Evolutionary conservation across 495 filamentous ascomycete genomes (phyloP).

Genomic region (Pseudoneurospora amorphoporcata): DNA sequence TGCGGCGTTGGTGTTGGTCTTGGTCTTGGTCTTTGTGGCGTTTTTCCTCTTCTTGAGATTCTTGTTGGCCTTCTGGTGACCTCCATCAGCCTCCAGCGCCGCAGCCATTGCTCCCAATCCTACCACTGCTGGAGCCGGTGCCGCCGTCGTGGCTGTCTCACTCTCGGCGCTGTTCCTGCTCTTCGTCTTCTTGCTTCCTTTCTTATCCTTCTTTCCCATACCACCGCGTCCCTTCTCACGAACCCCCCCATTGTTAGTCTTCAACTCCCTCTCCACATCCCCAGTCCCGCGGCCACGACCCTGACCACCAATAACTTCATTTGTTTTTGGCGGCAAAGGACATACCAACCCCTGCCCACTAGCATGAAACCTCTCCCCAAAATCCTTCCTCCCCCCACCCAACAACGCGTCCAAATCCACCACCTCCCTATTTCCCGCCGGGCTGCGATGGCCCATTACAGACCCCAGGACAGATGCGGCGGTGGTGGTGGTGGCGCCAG

Average conservation of each 20-base stretch:
- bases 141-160: not conserved
- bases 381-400: not conserved
- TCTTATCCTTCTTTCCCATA: not conserved
- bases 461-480: not conserved
- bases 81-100: not conserved
- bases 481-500: no score
- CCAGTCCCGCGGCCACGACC: not conserved
- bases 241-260: not conserved
- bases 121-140: not conserved
- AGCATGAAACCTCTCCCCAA: not conserved
- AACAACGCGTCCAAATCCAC: not conserved
- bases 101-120: not conserved
- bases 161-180: not conserved
- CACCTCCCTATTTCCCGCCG: not conserved
- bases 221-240: not conserved
- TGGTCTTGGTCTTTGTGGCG: not conserved
- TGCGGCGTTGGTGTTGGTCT: not conserved
- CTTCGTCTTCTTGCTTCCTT: not conserved
- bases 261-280: not conserved
- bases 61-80: not conserved
- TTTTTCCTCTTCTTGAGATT: not conserved
- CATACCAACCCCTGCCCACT: not conserved
- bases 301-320: not conserved
- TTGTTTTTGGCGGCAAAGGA: not conserved
- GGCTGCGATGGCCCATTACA: not conserved